phyloP scores from a whole-genome alignment of 169 alveolate genomes.

The Cryptosporidium felis region DNA sequence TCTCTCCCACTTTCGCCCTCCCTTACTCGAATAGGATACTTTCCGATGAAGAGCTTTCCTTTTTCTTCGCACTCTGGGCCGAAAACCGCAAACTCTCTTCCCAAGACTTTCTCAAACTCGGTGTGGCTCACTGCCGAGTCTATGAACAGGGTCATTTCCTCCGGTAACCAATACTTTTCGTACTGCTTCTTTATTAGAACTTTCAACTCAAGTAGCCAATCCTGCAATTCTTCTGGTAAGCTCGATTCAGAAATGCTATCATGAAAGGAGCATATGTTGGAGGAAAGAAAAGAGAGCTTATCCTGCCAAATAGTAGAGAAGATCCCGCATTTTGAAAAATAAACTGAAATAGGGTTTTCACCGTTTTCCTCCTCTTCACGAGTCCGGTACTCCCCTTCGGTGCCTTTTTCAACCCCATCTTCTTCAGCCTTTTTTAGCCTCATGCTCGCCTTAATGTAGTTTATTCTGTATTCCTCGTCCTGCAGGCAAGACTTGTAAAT shows the following conservation, averaged over 20 bases:
- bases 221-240: background rate
- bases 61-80: background rate
- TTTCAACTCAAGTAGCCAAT: background rate
- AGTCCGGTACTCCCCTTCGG: too few species aligned
- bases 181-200: background rate
- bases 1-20: background rate
- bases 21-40: background rate
- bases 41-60: background rate
- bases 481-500: constrained; percentile 52
- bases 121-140: constrained; percentile 26
- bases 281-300: background rate
- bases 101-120: constrained; percentile 4
- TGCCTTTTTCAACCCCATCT: background rate
- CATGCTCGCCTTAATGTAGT: constrained; percentile 16
- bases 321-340: constrained; percentile 24
- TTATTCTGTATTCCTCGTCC: constrained; percentile 30
- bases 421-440: background rate
- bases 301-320: constrained; percentile 39
- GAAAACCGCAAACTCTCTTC: background rate
- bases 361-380: too few species aligned
- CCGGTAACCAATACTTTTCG: constrained; percentile 34
- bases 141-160: constrained; percentile 18
- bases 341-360: background rate
- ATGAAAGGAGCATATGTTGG: background rate
- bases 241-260: background rate